Base-by-base conservation (phyloP, 148 eudicot genomes). In the Beta vulgaris region DNA sequence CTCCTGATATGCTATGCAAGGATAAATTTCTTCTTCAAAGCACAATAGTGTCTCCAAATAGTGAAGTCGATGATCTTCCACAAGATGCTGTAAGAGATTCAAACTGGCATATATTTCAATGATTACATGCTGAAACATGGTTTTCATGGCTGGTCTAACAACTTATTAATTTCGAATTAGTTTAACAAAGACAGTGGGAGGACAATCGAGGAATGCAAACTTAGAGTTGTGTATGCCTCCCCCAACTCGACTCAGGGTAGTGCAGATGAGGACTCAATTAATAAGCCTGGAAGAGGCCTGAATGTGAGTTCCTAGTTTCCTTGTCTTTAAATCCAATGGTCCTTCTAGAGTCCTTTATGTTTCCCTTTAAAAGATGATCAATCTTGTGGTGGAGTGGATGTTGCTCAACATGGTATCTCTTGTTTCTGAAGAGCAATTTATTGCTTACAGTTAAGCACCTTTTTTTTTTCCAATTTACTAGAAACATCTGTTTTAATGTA, bases 21-120 rank as follows among this genome's bases (percentile, higher is more conserved):
- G 98, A 93, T 83, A 93, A 93, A 68, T 93, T 93, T 86, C 98
- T 93, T 55, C 85, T 93, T 40, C 98, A 93, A 73, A 85, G 98
- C 81, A 89, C 97, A 35, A 53, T 83, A 51, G 91, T 93, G 55
- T 44, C 93, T 75, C 72, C 88, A 72, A 58, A 88, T 77, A 77
- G 87, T 70, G 92, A 93, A 40, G 76, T 81, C 62, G 97, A 93
- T 71, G 85, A 84, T 77, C 92, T 93, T 79, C 90, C 93, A 37
- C 83, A 75, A 74, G 92, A 88, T 82, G 85, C 88, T 76, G 98
- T 93, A 85, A 86, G 93, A 70, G 57, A 77, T 7, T 74, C 49
- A 18, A 39, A 61, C 55, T 29, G 65, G 59, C 21, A 15, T 37
- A 21, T 44, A 29, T 51, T 53, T 51, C 34, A 64, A 34, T 60